These are phyloP conservation scores for Nannizziopsis arthrosporioides DNA, from an alignment of 2,329 filamentous ascomycete genomes.

Conservation along the genomic window DNA sequence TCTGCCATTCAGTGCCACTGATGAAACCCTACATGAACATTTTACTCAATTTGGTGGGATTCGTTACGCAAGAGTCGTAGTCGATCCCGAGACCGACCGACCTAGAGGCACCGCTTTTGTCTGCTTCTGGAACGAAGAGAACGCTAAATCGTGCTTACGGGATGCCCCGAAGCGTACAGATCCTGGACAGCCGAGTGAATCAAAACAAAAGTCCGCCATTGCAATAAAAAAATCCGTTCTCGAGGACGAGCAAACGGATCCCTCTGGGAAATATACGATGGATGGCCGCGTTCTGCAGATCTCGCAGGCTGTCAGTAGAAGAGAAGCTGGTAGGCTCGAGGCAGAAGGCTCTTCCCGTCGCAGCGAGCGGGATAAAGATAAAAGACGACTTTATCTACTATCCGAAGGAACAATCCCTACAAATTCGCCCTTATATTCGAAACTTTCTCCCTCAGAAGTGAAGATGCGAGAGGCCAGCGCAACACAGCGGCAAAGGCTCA, in stretches of 20 bases:
- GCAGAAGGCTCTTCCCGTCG: conserved; percentile 53
- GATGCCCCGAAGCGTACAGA: conserved; percentile 51
- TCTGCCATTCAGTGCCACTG: conserved; percentile 75
- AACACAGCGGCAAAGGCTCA: conserved; percentile 76
- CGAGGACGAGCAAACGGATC: conserved; percentile 73
- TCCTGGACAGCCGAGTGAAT: conserved; percentile 31
- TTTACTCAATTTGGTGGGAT: conserved; percentile 82
- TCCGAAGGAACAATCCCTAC: conserved; percentile 70
- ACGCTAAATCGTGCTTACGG: conserved; percentile 65
- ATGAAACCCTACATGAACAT: conserved; percentile 70
- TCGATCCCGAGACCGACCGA: conserved; percentile 72
- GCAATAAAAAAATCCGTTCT: conserved; percentile 66
- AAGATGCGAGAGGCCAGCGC: conserved; percentile 79
- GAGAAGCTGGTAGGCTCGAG: conserved; percentile 63
- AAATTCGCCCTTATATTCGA: conserved; percentile 65
- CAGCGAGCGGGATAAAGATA: conserved; percentile 67
- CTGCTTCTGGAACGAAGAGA: conserved; percentile 68
- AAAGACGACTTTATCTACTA: conserved; percentile 77
- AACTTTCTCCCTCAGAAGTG: conserved; percentile 66
- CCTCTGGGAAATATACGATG: conserved; percentile 74
- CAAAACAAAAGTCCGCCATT: conserved; percentile 30
- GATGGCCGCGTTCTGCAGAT: conserved; percentile 80
- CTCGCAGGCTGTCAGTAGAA: conserved; percentile 70
- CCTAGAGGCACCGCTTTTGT: conserved; percentile 91
- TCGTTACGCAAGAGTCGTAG: conserved; percentile 80